Evolutionary conservation across 371 early-diverging fungal species (phyloP).

Genomic region (Globomyces sp.): DNA sequence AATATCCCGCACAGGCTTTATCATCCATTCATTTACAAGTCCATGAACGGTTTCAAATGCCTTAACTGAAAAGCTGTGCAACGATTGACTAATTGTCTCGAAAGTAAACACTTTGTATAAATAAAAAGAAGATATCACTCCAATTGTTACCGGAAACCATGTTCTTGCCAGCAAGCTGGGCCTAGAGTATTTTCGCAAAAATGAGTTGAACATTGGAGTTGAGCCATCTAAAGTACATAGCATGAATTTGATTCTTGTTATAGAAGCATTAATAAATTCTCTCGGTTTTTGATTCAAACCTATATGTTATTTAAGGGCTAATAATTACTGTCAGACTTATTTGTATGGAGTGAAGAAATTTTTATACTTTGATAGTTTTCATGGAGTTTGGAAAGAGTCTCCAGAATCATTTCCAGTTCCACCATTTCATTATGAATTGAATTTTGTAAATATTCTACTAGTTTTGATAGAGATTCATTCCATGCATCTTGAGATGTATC

Average conservation of each 20-base stretch:
- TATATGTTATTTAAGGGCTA: neutral
- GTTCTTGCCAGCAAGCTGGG: neutral
- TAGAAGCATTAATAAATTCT: slow-evolving; percentile 6
- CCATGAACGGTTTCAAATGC: slow-evolving; percentile 44
- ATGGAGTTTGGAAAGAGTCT: neutral
- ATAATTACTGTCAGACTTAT: too few species aligned
- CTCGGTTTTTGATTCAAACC: slow-evolving; percentile 1
- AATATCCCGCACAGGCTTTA: slow-evolving; percentile 71
- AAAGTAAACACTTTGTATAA: neutral
- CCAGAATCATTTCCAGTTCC: slow-evolving; percentile 8
- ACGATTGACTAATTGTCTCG: neutral
- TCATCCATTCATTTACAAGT: slow-evolving; percentile 74
- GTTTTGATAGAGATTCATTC: neutral
- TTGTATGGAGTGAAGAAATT: too few species aligned
- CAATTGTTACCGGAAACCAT: slow-evolving; percentile 12
- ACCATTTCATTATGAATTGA: neutral
- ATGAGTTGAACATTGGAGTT: neutral
- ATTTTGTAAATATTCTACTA: slow-evolving; percentile 3
- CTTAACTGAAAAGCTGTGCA: neutral
- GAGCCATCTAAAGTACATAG: neutral
- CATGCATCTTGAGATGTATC: neutral
- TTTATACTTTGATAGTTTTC: too few species aligned
- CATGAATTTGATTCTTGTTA: neutral
- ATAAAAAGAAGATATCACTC: neutral
- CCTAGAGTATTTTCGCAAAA: slow-evolving; percentile 4